Evolutionary conservation across 2,329 filamentous ascomycete species (phyloP).

Genomic region (Cladophialophora psammophila): DNA sequence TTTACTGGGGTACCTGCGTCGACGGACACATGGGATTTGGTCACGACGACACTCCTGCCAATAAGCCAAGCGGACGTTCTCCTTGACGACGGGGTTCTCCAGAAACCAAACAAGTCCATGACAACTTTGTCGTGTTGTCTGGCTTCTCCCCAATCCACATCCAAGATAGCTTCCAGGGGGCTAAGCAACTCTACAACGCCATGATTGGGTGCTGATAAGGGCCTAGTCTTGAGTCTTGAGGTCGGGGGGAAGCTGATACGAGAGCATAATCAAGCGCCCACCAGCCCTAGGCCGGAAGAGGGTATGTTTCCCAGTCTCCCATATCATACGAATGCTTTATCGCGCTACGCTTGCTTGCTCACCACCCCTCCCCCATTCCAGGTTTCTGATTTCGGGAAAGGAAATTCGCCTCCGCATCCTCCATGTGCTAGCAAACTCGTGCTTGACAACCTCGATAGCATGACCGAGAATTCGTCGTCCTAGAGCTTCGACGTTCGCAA

Average conservation of each 20-base stretch:
- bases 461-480: conserved; percentile 2
- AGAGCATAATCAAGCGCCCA: conserved; percentile 3
- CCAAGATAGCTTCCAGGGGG: conserved; percentile 6
- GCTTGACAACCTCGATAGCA: not conserved
- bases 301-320: conserved; percentile 11
- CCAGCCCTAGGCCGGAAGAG: conserved; percentile 10
- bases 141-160: not conserved
- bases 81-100: not conserved
- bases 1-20: conserved; percentile 31
- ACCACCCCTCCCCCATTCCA: conserved; percentile 11
- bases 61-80: not conserved
- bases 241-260: conserved; percentile 6
- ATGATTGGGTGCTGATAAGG: conserved; percentile 23
- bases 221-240: not conserved
- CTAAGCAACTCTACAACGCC: not conserved
- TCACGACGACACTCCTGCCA: conserved; percentile 4
- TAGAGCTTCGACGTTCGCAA: not conserved
- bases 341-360: conserved; percentile 10
- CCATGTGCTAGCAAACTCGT: not conserved
- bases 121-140: conserved; percentile 5
- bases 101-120: conserved; percentile 3
- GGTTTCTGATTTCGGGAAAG: conserved; percentile 4
- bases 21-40: conserved; percentile 26
- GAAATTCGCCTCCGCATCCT: conserved; percentile 7
- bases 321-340: conserved; percentile 21